These are phyloP conservation scores for Pisolithus thermaeus DNA, from an alignment of 1,284 basidiomycete genomes.

Conservation along the genomic window DNA sequence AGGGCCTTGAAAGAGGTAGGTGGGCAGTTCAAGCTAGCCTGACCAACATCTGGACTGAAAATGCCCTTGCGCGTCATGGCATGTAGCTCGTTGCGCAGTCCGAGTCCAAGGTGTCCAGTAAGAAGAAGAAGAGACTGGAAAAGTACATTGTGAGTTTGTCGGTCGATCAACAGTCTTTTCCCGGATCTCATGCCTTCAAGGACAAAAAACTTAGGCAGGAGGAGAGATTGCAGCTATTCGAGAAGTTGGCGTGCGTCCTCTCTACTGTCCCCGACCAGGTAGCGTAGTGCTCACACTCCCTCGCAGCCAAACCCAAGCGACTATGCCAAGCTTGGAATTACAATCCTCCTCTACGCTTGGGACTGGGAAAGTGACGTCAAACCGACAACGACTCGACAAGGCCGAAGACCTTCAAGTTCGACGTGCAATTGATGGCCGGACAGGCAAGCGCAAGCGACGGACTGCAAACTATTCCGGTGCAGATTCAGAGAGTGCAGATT, in stretches of 20 bases:
- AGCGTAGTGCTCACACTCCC: constrained; percentile 10
- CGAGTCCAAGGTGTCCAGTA: constrained; percentile 66
- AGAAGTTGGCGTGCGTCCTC: constrained; percentile 69
- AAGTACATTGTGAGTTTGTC: constrained; percentile 67
- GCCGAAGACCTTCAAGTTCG: constrained; percentile 57
- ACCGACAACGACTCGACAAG: constrained; percentile 53
- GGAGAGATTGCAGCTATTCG: constrained; percentile 64
- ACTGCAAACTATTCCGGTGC: constrained; percentile 30
- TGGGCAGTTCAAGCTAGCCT: constrained; percentile 1
- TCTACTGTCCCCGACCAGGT: background rate
- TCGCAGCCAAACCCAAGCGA: constrained; percentile 67
- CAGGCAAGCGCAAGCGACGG: constrained; percentile 43
- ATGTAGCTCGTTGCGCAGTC: constrained; percentile 51
- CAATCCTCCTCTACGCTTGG: constrained; percentile 78
- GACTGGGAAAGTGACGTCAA: constrained; percentile 56
- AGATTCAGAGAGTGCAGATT: constrained; percentile 29
- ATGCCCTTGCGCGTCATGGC: background rate
- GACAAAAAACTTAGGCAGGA: constrained; percentile 86
- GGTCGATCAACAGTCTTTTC: background rate
- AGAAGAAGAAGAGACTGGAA: constrained; percentile 77
- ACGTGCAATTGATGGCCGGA: constrained; percentile 43
- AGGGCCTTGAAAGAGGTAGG: constrained; percentile 59
- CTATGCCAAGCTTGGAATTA: constrained; percentile 52
- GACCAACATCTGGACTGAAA: constrained; percentile 5
- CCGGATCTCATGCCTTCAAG: constrained; percentile 31